Base-by-base conservation (phyloP, 1,284 basidiomycete species). In the Nidula niveotomentosa region DNA sequence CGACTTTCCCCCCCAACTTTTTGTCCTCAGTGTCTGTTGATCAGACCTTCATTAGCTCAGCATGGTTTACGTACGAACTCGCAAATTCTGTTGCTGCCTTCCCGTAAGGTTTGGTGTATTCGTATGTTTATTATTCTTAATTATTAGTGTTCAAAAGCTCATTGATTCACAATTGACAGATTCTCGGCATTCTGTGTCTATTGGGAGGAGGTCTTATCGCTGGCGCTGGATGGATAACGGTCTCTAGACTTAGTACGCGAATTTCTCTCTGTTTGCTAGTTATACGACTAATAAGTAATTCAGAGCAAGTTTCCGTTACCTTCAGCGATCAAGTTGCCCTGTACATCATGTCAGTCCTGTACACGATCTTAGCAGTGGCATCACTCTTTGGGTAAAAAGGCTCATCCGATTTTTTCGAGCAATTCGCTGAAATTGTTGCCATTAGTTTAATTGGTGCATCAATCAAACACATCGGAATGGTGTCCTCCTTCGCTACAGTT, bases 101-200 rank as follows among this genome's bases (percentile, higher is more conserved):
- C 81, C 84, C 41, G 80, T 86, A 62, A 76, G 83, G 54, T 69
- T 80, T 41, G 84, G 80, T 56, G 83, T 85, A 47, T 82, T 86
- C 67, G 73, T 86, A 59, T 73, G 76, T 74, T 12, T 35, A 34
- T 18, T 15, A 47, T 53, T 17, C 34, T n/a, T 33, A 6, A 33
- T 43, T 6, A 30, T 5, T 30, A 30, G 36, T 45, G 30, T 36
- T 17, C 8, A 48, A n/a, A 12, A 30, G 33, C 1, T 23, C 10
- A 13, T 2, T 35, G 7, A 18, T 23, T 49, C 10, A 13, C 43
- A 56, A 44, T 43, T 44, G 17, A 36, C 48, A 77, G 76, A 62
- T 75, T 34, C 61, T 85, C 57, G 78, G 79, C 30, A 62, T 81
- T 17, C 56, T 82, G 30, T 73, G 75, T 36, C 69, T 81, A 59